Base-by-base conservation (phyloP, 177 flowering plant genomes). In the Vitis hybrid region DNA sequence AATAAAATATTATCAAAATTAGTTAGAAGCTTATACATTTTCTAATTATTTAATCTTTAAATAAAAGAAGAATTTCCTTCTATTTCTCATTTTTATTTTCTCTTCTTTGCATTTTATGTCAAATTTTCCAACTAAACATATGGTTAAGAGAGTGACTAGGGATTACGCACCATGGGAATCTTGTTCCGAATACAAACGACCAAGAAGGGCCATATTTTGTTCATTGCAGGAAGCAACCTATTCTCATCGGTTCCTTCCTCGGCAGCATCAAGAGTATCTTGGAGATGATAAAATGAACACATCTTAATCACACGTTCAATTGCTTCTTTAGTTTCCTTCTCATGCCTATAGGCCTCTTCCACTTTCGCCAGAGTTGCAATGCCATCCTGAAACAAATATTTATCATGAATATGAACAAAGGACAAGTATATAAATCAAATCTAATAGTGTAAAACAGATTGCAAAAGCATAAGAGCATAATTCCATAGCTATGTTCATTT, bases 211-310 rank as follows among this genome's bases (percentile, higher is more conserved):
- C 99, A 95, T 60, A 91, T 79, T 80, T 89, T 93, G 74, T 93
- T 93, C 92, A 86, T 78, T 31, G 97, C 98, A 22, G 99, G 99
- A 78, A 95, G 98, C 82, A 91, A 79, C 78, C 93, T 82, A 72
- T 95, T 95, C 81, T 93, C 99, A 69, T 82, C 89, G 7, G 81
- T 76, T 61, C 79, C 92, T 62, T 89, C 94, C 15, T 86, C 87
- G 69, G 84, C 77, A 56, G 86, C 81, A 76, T 84, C 88, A 51
- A 91, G 59, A 50, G 78, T 63, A 61, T 95, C 98, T 78, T 82
- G 74, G 73, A 95, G 89, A 77, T 86, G 80, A 78, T 82, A 77
- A 7, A 82, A 77, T 19, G 94, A 88, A 67, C 74, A 70, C 34
- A 80, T 70, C 31, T 76, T 66, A 71, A 85, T 68, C 16, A 76